Evolutionary conservation across 805 yeast genomes (phyloP), one percentile per base, ranked within the genome.

Genomic region (Candida krabiensis): DNA sequence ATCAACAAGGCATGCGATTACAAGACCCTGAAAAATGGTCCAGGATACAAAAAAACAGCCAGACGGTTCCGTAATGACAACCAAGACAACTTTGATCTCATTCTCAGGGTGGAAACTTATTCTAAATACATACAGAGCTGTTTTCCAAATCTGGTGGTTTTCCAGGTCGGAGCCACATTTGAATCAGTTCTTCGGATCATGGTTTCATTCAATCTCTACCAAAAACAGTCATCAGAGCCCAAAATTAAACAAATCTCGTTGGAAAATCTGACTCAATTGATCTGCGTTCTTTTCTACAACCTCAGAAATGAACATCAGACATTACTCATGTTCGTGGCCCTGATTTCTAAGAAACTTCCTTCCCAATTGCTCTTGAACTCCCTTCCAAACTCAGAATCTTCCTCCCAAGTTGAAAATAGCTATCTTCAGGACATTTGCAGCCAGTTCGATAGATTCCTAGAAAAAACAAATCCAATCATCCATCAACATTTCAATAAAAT

Each of bases 381-480:
- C n/a, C n/a, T n/a, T n/a, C n/a, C n/a, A n/a, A n/a, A n/a, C n/a
- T n/a, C n/a, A n/a, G n/a, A n/a, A n/a, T 32, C 46, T 4, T 35
- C 46, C 4, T 25, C 33, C 23, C 25, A 29, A 14, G 28, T 24
- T 12, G 17, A 31, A 5, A 23, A 40, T 11, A 51, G 36, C n/a
- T 63, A 60, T 28, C 52, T 73, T n/a, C 42, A 57, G 6, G 66
- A 65, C 9, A 73, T 69, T 43, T 56, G 68, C 37, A 55, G 60
- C 11, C 71, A 81, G 15, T 80, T 79, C 48, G 66, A 71, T 28
- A 64, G 66, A 43, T 66, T 72, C 14, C 65, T 83, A 34, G 60
- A 66, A 14, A 56, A 63, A 28, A 68, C 71, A 34, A 59, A 69
- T 30, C 72, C 77, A 8, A 50, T 67, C 16, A 56, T 84, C 25